Conservation (phyloP, 768 basidiomycete genomes). For the Leccinum sublutescens region DNA sequence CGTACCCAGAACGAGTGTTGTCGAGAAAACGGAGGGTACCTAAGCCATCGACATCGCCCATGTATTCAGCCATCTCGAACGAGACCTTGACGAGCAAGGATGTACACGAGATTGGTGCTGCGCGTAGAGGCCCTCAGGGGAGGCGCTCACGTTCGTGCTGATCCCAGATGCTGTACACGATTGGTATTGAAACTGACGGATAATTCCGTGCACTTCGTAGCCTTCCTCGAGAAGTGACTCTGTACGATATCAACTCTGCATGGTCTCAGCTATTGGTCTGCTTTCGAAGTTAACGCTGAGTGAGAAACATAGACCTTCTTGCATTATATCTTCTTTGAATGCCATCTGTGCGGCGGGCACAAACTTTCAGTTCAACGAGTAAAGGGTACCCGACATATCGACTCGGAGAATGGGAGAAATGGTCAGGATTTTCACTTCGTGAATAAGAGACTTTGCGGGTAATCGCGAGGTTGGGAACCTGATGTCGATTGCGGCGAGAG, state of each 20-base stretch:
- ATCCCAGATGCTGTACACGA: conserved; percentile 88
- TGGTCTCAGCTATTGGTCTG: conserved; percentile 1
- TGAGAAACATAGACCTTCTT: too few species aligned
- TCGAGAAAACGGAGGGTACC: conserved; percentile 95
- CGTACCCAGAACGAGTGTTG: conserved; percentile 55
- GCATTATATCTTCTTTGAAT: too few species aligned
- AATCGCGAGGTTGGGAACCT: too few species aligned
- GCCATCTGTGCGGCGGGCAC: too few species aligned
- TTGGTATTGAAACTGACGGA: conserved; percentile 96
- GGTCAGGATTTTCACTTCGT: too few species aligned
- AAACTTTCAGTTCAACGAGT: too few species aligned
- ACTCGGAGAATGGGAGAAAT: too few species aligned
- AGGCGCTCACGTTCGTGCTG: conserved; percentile 73
- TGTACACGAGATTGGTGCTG: conserved; percentile 96
- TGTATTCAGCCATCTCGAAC: conserved; percentile 99
- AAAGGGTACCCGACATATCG: too few species aligned
- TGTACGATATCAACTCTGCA: conserved; percentile 34
- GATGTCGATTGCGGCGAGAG: too few species aligned
- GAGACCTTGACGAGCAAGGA: conserved; percentile 59
- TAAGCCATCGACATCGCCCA: conserved; percentile 93
- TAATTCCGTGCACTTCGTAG: conserved; percentile 93
- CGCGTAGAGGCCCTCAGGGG: conserved; percentile 78
- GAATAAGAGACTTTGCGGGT: too few species aligned
- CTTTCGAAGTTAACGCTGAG: too few species aligned
- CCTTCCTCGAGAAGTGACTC: conserved; percentile 85